These are phyloP conservation scores for Kondoa malvinella DNA, from an alignment of 768 basidiomycete genomes.

Conservation along the genomic window DNA sequence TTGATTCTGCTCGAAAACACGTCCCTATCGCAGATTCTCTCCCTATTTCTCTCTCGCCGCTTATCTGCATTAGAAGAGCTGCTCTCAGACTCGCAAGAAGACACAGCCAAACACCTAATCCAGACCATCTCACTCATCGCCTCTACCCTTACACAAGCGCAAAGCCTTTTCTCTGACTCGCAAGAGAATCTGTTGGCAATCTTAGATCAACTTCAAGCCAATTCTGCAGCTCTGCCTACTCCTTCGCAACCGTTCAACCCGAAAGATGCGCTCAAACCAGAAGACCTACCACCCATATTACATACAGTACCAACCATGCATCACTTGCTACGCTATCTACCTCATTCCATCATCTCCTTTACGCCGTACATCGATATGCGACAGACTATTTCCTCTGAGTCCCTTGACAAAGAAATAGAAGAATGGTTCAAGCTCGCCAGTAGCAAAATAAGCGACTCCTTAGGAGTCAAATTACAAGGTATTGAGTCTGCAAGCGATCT, in stretches of 20 bases:
- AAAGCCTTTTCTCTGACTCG: neutral
- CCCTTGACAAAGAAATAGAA: neutral
- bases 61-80: neutral
- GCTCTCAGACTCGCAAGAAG: neutral
- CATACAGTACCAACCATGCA: conserved; percentile 22
- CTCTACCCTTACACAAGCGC: neutral
- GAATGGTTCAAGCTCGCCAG: conserved; percentile 12
- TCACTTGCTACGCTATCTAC: conserved; percentile 23
- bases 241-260: neutral
- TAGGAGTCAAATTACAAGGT: neutral
- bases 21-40: conserved; percentile 3
- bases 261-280: neutral
- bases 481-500: conserved; percentile 5
- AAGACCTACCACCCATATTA: conserved; percentile 16
- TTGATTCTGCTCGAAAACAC: conserved; percentile 20
- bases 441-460: neutral
- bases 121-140: neutral
- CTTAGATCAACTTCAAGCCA: conserved; percentile 11
- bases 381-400: neutral
- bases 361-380: conserved; percentile 15
- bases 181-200: neutral
- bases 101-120: neutral
- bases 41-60: conserved; percentile 13
- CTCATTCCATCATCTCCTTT: conserved; percentile 18
- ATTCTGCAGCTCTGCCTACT: neutral